phyloP scores from a whole-genome alignment of 192 early-diverging fungal genomes.

The Rhizoclosmatium globosum region DNA sequence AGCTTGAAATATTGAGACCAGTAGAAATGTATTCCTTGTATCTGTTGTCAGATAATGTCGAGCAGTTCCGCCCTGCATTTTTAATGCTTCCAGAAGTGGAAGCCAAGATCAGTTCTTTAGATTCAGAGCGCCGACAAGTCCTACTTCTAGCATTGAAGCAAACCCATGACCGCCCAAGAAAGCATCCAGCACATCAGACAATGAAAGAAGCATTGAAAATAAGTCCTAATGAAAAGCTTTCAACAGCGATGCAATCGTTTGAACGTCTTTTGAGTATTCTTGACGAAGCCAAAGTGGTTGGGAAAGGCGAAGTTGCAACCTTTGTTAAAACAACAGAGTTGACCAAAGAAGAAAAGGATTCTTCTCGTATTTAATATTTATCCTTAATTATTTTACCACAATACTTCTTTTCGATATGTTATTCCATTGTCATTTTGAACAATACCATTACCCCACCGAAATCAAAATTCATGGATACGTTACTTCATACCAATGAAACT shows the following conservation, averaged over 20 bases:
- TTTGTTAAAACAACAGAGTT: no score
- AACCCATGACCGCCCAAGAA: not conserved
- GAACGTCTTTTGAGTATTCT: no score
- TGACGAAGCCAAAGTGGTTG: no score
- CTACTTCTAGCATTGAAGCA: not conserved
- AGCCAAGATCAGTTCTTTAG: not conserved
- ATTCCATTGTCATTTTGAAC: no score
- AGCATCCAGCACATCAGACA: not conserved
- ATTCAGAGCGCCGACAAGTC: not conserved
- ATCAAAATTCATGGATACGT: not conserved
- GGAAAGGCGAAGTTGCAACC: no score
- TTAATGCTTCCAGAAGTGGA: not conserved
- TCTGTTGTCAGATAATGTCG: not conserved
- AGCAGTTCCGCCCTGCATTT: slow-evolving; percentile 5
- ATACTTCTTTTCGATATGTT: no score
- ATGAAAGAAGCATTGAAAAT: not conserved
- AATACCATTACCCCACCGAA: no score
- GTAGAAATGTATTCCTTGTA: not conserved
- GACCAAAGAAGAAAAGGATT: no score
- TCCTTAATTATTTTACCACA: no score
- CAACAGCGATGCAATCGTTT: no score
- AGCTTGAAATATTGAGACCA: not conserved
- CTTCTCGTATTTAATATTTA: no score
- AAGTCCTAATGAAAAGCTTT: no score
- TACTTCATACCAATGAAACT: not conserved